phyloP scores from a whole-genome alignment of 495 filamentous ascomycete species.

The Melanomma pulvis-pyrius region DNA sequence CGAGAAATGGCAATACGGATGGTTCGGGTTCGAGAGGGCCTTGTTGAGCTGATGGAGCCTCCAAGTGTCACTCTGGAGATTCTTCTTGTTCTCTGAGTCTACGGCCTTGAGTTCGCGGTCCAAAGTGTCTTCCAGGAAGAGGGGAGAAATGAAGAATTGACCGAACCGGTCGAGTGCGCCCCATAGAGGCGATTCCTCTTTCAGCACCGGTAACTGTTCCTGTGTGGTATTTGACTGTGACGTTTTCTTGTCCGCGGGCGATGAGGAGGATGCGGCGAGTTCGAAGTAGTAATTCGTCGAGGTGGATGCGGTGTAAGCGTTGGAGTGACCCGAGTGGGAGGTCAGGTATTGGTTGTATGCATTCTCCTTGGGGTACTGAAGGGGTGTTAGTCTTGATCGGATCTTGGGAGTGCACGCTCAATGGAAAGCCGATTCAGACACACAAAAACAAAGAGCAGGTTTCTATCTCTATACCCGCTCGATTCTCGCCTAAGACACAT shows the following conservation, averaged over 20 bases:
- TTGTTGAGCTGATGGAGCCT: conserved; percentile 90
- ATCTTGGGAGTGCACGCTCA: neutral
- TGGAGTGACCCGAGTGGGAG: conserved; percentile 84
- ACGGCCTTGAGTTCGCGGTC: conserved; percentile 92
- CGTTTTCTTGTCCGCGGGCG: conserved; percentile 33
- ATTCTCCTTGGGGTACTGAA: conserved; percentile 85
- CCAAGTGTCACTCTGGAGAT: conserved; percentile 94
- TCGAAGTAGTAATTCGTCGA: conserved; percentile 99
- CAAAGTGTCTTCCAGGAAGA: conserved; percentile 86
- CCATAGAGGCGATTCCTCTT: conserved; percentile 67
- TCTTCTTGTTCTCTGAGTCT: conserved; percentile 99
- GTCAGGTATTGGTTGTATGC: conserved; percentile 93
- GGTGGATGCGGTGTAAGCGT: conserved; percentile 90
- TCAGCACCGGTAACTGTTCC: conserved; percentile 28
- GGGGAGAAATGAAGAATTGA: conserved; percentile 92
- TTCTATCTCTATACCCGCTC: neutral
- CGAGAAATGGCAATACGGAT: conserved; percentile 95
- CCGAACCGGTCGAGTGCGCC: conserved; percentile 94
- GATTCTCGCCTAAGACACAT: neutral
- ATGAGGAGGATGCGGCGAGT: conserved; percentile 67
- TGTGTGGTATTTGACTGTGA: conserved; percentile 28
- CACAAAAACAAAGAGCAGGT: neutral
- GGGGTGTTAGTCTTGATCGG: neutral
- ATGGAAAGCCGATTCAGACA: neutral
- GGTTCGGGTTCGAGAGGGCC: conserved; percentile 81